Percentiles rank a stretch among this genome's conserved stretches.
Conservation (phyloP, 1,139 yeast species). For the Blastobotrys serpentis region DNA sequence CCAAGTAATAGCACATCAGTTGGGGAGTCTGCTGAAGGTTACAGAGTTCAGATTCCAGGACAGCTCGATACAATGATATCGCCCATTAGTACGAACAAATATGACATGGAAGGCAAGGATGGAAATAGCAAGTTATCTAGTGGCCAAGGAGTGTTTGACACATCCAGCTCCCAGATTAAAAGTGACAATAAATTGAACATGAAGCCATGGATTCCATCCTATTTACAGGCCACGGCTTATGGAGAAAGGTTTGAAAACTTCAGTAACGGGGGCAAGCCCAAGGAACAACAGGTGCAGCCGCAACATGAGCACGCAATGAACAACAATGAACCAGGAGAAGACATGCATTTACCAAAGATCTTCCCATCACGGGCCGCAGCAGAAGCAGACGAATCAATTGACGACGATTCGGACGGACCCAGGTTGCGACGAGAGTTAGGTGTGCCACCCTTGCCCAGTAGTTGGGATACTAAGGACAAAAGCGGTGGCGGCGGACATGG, state of each 20-base stretch:
- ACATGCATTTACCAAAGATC: constrained; percentile 27
- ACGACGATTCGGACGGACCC: constrained; percentile 17
- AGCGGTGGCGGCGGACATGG: constrained; percentile 14
- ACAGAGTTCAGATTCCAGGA: constrained; percentile 23
- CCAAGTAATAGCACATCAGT: constrained; percentile 22
- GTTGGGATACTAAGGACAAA: constrained; percentile 26
- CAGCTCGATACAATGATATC: constrained; percentile 20
- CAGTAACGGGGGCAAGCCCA: not conserved
- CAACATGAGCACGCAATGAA: not conserved
- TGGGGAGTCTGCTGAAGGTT: constrained; percentile 24
- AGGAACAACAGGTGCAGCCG: constrained; percentile 1
- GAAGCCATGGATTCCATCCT: constrained; percentile 26
- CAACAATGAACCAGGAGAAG: not conserved
- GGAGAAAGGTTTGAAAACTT: constrained; percentile 28
- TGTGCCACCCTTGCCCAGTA: constrained; percentile 23
- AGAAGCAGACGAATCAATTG: constrained; percentile 26
- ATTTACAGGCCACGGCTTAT: constrained; percentile 31
- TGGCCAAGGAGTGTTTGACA: not conserved
- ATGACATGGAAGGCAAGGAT: constrained; percentile 4
- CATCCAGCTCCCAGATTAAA: not conserved
- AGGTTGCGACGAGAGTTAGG: not conserved
- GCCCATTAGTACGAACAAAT: not conserved
- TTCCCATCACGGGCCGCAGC: constrained; percentile 31
- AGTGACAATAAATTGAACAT: not conserved
- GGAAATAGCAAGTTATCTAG: not conserved